phyloP scores from a whole-genome alignment of 441 rosid species.

The Francoa sonchifolia region DNA sequence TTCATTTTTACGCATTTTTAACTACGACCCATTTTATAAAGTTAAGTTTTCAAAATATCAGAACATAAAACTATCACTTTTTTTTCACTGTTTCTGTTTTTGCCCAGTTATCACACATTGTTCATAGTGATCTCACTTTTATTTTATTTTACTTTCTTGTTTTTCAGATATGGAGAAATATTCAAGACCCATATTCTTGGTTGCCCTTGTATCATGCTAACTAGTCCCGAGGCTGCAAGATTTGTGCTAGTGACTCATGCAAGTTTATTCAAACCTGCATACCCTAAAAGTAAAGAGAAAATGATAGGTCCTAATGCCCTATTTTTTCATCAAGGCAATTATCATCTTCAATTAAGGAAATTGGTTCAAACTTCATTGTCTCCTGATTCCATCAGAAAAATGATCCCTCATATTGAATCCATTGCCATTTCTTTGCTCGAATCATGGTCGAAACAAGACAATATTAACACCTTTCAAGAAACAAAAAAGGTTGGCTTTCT shows the following conservation, averaged over 20 bases:
- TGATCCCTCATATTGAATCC: slow-evolving; percentile 44
- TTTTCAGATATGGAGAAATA: slow-evolving; percentile 85
- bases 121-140: too few species aligned
- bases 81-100: too few species aligned
- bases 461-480: slow-evolving; percentile 47
- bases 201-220: slow-evolving; percentile 88
- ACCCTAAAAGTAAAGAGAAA: slow-evolving; percentile 84
- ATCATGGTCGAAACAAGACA: slow-evolving; percentile 36
- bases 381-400: slow-evolving; percentile 30
- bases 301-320: slow-evolving; percentile 73
- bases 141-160: too few species aligned
- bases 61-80: too few species aligned
- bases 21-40: too few species aligned
- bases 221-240: slow-evolving; percentile 73
- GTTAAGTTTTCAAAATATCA: too few species aligned
- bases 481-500: slow-evolving; percentile 36
- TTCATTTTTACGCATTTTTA: too few species aligned
- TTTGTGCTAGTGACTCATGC: slow-evolving; percentile 58
- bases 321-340: slow-evolving; percentile 78
- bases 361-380: slow-evolving; percentile 52
- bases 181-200: slow-evolving; percentile 87
- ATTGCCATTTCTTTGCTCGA: slow-evolving; percentile 33
- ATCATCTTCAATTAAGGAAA: slow-evolving; percentile 54
- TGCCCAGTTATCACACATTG: too few species aligned
- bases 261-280: slow-evolving; percentile 75